Evolutionary conservation across 1,139 yeast genomes (phyloP).

Genomic region (Meyerozyma smithsonii): DNA sequence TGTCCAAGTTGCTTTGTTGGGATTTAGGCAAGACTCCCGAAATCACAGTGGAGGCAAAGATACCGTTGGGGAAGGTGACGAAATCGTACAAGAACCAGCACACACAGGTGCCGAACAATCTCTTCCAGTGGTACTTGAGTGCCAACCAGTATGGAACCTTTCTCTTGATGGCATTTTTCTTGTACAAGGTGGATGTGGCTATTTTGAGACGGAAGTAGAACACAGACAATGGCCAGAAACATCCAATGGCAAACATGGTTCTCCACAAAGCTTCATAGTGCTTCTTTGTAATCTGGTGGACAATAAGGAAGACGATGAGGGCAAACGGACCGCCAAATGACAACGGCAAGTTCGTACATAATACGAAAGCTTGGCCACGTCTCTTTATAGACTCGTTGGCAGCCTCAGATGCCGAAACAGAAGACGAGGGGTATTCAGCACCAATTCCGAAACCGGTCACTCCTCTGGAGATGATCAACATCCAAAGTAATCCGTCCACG

Average conservation of each 20-base stretch:
- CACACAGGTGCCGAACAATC: conserved; percentile 52
- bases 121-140: conserved; percentile 50
- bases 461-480: conserved; percentile 65
- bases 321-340: conserved; percentile 78
- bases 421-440: conserved; percentile 71
- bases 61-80: conserved; percentile 62
- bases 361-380: conserved; percentile 59
- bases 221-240: conserved; percentile 68
- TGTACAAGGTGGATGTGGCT: conserved; percentile 60
- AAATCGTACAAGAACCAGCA: conserved; percentile 64
- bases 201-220: conserved; percentile 68
- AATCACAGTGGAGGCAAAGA: conserved; percentile 52
- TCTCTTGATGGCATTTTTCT: conserved; percentile 45
- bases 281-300: conserved; percentile 50
- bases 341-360: conserved; percentile 69
- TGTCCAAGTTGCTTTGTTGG: conserved; percentile 32
- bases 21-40: conserved; percentile 34
- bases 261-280: conserved; percentile 64
- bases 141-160: conserved; percentile 52
- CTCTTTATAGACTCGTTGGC: conserved; percentile 58
- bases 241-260: conserved; percentile 70
- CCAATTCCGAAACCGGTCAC: conserved; percentile 73
- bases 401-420: conserved; percentile 68
- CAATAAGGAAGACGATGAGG: conserved; percentile 61
- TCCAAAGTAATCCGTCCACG: conserved; percentile 62